Percentiles rank a stretch among this genome's conserved stretches.
These are phyloP conservation scores for Linaria vulgaris DNA, from an alignment of 257 asterid genomes.

Conservation along the genomic window DNA sequence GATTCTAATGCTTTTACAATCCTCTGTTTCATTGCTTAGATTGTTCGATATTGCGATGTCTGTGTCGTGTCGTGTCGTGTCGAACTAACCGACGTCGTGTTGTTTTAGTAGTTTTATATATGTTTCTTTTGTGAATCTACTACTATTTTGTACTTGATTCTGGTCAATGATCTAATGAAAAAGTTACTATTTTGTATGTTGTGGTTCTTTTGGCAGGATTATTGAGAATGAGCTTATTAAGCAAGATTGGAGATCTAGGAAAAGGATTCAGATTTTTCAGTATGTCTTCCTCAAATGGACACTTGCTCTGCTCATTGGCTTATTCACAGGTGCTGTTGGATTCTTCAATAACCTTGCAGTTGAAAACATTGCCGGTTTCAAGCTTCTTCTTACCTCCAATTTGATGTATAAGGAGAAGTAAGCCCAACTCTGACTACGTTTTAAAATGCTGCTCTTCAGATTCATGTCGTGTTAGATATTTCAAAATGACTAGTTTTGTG, in stretches of 20 bases:
- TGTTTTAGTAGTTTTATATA: slow-evolving; percentile 9
- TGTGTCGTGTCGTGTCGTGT: no score
- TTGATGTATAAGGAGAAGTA: slow-evolving; percentile 71
- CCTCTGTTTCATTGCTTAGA: no score
- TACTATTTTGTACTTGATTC: no score
- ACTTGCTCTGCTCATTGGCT: slow-evolving; percentile 87
- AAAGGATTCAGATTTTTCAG: slow-evolving; percentile 68
- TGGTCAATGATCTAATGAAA: no score
- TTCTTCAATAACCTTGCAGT: slow-evolving; percentile 83
- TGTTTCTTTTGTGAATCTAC: no score
- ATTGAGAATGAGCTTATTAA: slow-evolving; percentile 84
- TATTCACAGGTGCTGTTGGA: slow-evolving; percentile 75
- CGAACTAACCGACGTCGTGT: neutral
- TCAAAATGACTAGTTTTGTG: neutral
- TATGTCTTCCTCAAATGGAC: slow-evolving; percentile 87
- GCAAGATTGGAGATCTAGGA: slow-evolving; percentile 97
- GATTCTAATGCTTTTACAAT: neutral
- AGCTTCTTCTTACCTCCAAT: slow-evolving; percentile 58
- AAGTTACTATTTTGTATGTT: no score
- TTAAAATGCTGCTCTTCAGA: neutral
- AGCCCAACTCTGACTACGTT: slow-evolving; percentile 31
- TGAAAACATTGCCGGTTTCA: slow-evolving; percentile 90
- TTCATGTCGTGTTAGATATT: neutral
- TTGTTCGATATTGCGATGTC: neutral
- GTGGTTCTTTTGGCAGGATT: slow-evolving; percentile 62